Evolutionary conservation across 73 alveolate species (phyloP).

Genomic region (Tetrahymena thermophila): DNA sequence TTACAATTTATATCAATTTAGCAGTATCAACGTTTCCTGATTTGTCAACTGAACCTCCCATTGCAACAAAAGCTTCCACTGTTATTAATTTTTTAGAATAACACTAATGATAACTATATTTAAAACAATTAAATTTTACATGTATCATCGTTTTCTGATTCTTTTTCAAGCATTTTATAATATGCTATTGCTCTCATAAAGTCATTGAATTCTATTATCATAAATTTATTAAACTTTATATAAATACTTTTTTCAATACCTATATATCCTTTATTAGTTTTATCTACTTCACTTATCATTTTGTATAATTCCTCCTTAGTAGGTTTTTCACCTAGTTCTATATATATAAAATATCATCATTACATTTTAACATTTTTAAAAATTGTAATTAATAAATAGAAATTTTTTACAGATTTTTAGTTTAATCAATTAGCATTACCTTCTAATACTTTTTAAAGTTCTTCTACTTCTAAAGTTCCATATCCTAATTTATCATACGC

Average conservation of each 20-base stretch:
- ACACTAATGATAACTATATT: too few relatives aligned
- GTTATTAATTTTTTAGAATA: constrained; percentile 22
- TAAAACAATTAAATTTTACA: background rate
- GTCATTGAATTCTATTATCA: background rate
- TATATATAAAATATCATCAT: background rate
- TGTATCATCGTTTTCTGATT: background rate
- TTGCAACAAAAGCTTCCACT: constrained; percentile 93
- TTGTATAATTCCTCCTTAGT: background rate
- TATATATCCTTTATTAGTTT: background rate
- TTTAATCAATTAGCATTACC: background rate
- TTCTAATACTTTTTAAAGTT: background rate
- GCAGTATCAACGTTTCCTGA: constrained; percentile 81
- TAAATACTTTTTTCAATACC: background rate
- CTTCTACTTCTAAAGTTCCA: constrained; percentile 2
- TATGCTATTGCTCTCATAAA: background rate
- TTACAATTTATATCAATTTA: constrained; percentile 72
- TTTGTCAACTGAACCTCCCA: constrained; percentile 91
- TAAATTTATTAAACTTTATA: background rate
- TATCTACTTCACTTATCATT: background rate
- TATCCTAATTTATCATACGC: background rate
- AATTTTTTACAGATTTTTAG: background rate
- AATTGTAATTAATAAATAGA: too few relatives aligned
- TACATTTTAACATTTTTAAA: too few relatives aligned
- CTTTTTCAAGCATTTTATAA: background rate
- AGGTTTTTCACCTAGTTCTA: background rate